Percentiles rank a stretch among this genome's conserved stretches.
Evolutionary conservation across 2,329 filamentous ascomycete genomes (phyloP).

Genomic region (Amauroascus verrucosus): DNA sequence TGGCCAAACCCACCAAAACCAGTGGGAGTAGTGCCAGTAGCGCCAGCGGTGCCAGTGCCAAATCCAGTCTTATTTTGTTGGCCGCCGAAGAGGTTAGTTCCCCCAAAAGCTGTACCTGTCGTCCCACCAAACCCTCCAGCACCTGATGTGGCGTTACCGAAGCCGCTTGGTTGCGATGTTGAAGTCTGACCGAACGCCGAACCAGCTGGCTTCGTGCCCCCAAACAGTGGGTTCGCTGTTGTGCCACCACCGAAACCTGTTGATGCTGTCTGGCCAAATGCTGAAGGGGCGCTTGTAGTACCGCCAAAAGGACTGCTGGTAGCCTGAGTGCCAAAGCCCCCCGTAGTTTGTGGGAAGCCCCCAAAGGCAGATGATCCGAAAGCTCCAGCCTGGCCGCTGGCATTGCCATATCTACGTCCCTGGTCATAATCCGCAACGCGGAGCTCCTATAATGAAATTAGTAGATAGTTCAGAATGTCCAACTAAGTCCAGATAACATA

Average conservation of each 20-base stretch:
- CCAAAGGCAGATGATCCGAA: conserved; percentile 60
- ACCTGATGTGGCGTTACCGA: conserved; percentile 31
- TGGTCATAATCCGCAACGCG: conserved; percentile 79
- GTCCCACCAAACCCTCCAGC: conserved; percentile 28
- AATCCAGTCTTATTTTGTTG: conserved; percentile 32
- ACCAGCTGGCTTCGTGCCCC: conserved; percentile 34
- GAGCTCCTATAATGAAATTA: conserved; percentile 47
- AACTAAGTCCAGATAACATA: conserved; percentile 15
- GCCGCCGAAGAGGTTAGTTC: conserved; percentile 37
- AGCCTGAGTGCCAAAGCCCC: conserved; percentile 35
- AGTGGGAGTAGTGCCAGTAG: conserved; percentile 19
- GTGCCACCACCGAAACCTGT: conserved; percentile 29
- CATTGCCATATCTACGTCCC: conserved; percentile 73
- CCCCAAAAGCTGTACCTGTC: conserved; percentile 21
- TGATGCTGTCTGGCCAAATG: conserved; percentile 36
- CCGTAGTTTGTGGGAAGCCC: conserved; percentile 36
- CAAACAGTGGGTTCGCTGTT: conserved; percentile 34
- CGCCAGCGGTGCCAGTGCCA: conserved; percentile 21
- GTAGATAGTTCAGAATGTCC: not conserved
- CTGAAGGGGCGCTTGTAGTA: conserved; percentile 29
- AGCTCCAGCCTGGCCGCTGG: conserved; percentile 66
- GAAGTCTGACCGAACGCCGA: conserved; percentile 28
- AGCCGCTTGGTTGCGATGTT: conserved; percentile 31
- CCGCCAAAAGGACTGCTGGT: conserved; percentile 34
- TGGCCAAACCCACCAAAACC: conserved; percentile 32